These are phyloP conservation scores for Bonia amplexicaulis DNA, from an alignment of 176 grass and related monocot genomes.

Conservation along the genomic window DNA sequence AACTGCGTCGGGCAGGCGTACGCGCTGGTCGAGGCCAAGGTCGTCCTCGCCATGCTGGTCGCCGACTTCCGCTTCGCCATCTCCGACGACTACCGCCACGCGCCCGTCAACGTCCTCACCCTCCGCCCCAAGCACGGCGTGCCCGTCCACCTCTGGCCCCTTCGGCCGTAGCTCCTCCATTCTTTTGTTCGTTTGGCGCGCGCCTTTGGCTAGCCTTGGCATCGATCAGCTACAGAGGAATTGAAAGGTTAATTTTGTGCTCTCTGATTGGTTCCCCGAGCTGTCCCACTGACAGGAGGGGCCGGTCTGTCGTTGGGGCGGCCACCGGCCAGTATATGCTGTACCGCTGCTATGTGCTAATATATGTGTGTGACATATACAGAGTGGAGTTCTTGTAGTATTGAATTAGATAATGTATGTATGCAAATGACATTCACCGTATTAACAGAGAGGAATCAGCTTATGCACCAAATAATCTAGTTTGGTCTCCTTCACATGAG, in stretches of 20 bases:
- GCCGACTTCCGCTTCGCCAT: slow-evolving; percentile 69
- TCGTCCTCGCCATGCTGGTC: slow-evolving; percentile 76
- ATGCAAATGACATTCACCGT: background rate
- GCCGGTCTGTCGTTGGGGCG: background rate
- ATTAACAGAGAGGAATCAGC: background rate
- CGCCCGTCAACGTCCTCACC: slow-evolving; percentile 83
- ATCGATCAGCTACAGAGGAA: background rate
- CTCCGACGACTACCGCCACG: slow-evolving; percentile 75
- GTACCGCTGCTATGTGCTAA: background rate
- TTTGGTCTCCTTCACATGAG: background rate
- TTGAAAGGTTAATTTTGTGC: background rate
- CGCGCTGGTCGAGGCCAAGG: slow-evolving; percentile 73
- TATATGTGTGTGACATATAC: background rate
- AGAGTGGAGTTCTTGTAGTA: background rate
- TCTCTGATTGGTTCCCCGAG: background rate
- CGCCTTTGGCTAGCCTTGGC: background rate
- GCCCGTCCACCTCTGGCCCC: slow-evolving; percentile 57
- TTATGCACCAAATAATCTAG: background rate
- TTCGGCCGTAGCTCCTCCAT: slow-evolving; percentile 23
- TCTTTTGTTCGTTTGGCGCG: slow-evolving; percentile 5
- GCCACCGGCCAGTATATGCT: background rate
- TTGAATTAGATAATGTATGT: slow-evolving; percentile 3
- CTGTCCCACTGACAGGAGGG: background rate
- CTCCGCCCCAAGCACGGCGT: slow-evolving; percentile 83
- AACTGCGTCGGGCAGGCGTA: slow-evolving; percentile 87